Base-by-base conservation (phyloP, 1,284 basidiomycete genomes). In the Fomitopsis pinicola region DNA sequence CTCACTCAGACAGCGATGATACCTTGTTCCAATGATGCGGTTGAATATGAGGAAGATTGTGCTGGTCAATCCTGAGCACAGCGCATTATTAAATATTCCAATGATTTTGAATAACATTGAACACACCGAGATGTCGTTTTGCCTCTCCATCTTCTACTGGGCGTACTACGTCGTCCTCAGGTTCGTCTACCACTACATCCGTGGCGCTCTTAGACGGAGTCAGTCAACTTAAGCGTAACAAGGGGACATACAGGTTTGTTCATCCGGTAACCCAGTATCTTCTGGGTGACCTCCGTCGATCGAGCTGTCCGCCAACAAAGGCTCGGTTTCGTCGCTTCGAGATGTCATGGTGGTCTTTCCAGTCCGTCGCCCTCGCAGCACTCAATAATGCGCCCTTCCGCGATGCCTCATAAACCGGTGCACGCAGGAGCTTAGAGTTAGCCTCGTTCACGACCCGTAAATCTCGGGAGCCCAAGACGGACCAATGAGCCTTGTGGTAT, bases 1-100 rank as follows among this genome's bases (percentile, higher is more conserved):
- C 48, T 53, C 36, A 14, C 35, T 38, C 10, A 35, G n/a, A 58
- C 33, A 42, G 59, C 38, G 28, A 70, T 76, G 38, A 40, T 66
- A 88, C 86, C 89, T 89, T 17, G 88, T 86, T n/a, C 90, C 89
- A 42, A 92, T 86, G 22, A 91, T 80, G 19, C 89, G 82, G 68
- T 92, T 92, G 72, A 90, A 89, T 42, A 92, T 87, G 28, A 92
- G 78, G 64, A 87, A 87, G 8, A 85, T 72, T 1, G 87, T 85
- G 60, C 86, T 89, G 40, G 81, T 71, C 3, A 86, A 64, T 3
- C 86, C 86, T 81, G 58, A 14, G 36, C 10, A 26, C 14, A 28
- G 12, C 22, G 6, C 8, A 19, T 44, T 12, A 58, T 8, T 6
- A 1, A 42, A 9, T 40, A 36, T n/a, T 9, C 28, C 6, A 2